Base-by-base conservation (phyloP, 805 yeast species). In the Spathaspora sp. region DNA sequence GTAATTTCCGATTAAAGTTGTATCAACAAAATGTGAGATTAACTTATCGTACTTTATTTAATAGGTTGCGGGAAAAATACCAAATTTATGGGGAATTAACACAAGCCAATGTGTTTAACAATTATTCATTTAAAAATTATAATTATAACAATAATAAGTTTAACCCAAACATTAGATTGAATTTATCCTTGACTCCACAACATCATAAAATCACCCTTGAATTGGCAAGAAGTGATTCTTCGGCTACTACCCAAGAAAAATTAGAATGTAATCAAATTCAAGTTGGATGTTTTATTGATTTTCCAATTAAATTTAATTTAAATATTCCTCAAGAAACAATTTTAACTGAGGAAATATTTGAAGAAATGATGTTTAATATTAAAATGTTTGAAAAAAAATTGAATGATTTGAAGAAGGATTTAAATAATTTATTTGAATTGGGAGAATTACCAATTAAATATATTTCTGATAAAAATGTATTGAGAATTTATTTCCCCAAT, bases 401-500 rank as follows among this genome's bases (percentile, higher is more conserved):
- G 32, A 72, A 69, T 17, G 75, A 72, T 38, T 67, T 83, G 31
- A 66, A 73, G 55, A 62, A 68, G 19, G 79, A 78, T 54, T 68
- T 82, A 46, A 58, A 68, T 42, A 61, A 63, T 44, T 71, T 82
- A 39, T 71, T 82, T 52, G 80, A 82, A 29, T 79, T 85, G 51
- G 94, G 94, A 2, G 82, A 83, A 55, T 78, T 83, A 56, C 90
- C 88, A 8, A 71, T 86, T 50, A 73, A 82, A 46, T 67, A 79
- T 49, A 73, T 73, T 45, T 60, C 67, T 39, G 63, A 68, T 11
- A 68, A 73, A 29, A 66, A 65, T 49, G 61, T 68, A 29, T 59
- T 83, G 48, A 70, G 85, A 56, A 80, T 85, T 12, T 85, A 80
- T 62, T 88, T 89, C 69, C 90, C 93, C 32, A 87, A 86, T 62